Conservation (phyloP, 2,329 filamentous ascomycete genomes). For the Penicillium sp. region DNA sequence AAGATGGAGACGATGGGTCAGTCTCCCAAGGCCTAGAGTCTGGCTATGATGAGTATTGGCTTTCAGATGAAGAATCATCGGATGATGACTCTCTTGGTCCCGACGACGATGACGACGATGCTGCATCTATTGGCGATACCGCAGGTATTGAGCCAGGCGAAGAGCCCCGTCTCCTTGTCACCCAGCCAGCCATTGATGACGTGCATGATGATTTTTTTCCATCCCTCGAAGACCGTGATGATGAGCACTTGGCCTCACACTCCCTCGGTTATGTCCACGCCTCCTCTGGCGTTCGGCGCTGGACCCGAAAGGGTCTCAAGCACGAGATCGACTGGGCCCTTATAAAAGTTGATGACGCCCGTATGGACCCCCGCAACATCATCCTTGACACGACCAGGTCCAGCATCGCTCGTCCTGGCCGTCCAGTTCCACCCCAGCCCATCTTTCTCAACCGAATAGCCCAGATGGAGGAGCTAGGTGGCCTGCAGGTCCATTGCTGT, state of each 20-base stretch:
- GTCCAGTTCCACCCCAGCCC: slow-evolving; percentile 32
- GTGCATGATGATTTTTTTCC: slow-evolving; percentile 82
- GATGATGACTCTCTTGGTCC: slow-evolving; percentile 56
- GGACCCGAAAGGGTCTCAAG: slow-evolving; percentile 67
- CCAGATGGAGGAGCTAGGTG: slow-evolving; percentile 62
- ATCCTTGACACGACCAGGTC: slow-evolving; percentile 48
- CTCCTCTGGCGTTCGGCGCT: slow-evolving; percentile 82
- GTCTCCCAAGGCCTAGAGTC: slow-evolving; percentile 40
- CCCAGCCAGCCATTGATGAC: slow-evolving; percentile 88
- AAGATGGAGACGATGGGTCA: slow-evolving; percentile 47
- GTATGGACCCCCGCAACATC: slow-evolving; percentile 70
- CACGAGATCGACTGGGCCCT: slow-evolving; percentile 97
- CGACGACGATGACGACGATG: slow-evolving; percentile 57
- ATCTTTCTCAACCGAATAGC: slow-evolving; percentile 59
- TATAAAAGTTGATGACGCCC: slow-evolving; percentile 73
- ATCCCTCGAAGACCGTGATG: slow-evolving; percentile 70
- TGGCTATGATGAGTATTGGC: slow-evolving; percentile 45
- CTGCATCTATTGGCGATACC: slow-evolving; percentile 67
- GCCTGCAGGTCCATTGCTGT: slow-evolving; percentile 80
- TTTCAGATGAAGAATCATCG: slow-evolving; percentile 51
- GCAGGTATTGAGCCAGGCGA: slow-evolving; percentile 74
- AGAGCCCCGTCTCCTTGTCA: slow-evolving; percentile 77
- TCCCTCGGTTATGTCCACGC: slow-evolving; percentile 82
- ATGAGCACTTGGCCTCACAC: slow-evolving; percentile 81
- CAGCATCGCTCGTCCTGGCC: slow-evolving; percentile 47